Percentiles rank a stretch among this genome's conserved stretches.
phyloP scores from a whole-genome alignment of 106 monocot genomes.

The Dendrobium huoshanense region DNA sequence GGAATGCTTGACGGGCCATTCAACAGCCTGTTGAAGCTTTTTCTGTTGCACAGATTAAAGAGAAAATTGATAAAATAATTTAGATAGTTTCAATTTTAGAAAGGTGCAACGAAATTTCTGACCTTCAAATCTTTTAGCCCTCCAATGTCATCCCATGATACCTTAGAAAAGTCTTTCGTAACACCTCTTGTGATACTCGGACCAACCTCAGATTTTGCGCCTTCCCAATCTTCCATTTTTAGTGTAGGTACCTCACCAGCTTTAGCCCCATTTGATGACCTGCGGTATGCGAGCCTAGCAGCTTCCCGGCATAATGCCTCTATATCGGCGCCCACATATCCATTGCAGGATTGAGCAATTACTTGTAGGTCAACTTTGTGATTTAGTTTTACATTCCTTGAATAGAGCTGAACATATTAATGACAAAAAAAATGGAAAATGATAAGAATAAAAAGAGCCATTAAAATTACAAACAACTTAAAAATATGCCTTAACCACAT shows the following conservation, averaged over 20 bases:
- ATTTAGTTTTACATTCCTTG: constrained; percentile 53
- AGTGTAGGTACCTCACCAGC: constrained; percentile 13
- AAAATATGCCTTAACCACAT: neutral
- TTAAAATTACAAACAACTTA: neutral
- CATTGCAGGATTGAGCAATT: constrained; percentile 78
- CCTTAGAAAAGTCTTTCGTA: constrained; percentile 64
- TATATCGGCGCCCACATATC: constrained; percentile 93
- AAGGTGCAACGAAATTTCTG: neutral
- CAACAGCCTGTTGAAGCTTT: constrained; percentile 82
- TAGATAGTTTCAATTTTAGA: neutral
- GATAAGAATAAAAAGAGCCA: neutral
- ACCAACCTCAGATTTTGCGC: constrained; percentile 54
- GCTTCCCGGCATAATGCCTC: constrained; percentile 77
- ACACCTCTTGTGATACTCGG: constrained; percentile 85
- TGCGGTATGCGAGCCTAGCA: constrained; percentile 48
- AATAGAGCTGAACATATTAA: constrained; percentile 49
- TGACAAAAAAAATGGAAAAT: neutral
- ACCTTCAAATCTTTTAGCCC: constrained; percentile 91
- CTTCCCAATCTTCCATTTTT: constrained; percentile 71
- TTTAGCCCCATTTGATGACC: constrained; percentile 15
- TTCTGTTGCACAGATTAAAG: constrained; percentile 36
- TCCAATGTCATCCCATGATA: constrained; percentile 96
- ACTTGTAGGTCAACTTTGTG: constrained; percentile 61
- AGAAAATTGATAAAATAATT: constrained; percentile 6
- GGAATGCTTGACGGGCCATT: constrained; percentile 89